Evolutionary conservation across 805 yeast genomes (phyloP).

Genomic region (Metschnikowia drakensbergensis): DNA sequence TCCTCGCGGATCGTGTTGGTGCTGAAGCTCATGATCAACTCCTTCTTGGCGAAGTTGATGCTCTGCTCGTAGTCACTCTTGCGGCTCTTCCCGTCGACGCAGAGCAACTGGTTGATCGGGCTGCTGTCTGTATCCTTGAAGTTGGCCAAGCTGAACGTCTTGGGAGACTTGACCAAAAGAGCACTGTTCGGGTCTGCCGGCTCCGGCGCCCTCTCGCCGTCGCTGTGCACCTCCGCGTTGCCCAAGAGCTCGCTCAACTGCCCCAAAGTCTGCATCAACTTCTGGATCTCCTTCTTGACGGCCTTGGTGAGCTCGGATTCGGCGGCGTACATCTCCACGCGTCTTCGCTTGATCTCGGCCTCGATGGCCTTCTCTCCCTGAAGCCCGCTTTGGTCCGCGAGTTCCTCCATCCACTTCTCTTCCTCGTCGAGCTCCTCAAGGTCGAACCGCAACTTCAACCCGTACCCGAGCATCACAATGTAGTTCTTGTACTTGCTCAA

Average conservation of each 20-base stretch:
- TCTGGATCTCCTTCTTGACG: slow-evolving; percentile 32
- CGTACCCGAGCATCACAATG: slow-evolving; percentile 44
- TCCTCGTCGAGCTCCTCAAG: slow-evolving; percentile 31
- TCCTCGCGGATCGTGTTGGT: slow-evolving; percentile 40
- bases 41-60: slow-evolving; percentile 12
- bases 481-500: slow-evolving; percentile 45
- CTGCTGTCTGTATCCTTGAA: slow-evolving; percentile 32
- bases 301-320: slow-evolving; percentile 32
- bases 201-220: slow-evolving; percentile 4
- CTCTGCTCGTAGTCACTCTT: slow-evolving; percentile 4
- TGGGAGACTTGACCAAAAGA: slow-evolving; percentile 36
- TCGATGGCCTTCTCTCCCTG: slow-evolving; percentile 9
- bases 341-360: slow-evolving; percentile 8
- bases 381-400: neutral
- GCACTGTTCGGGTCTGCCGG: slow-evolving; percentile 17
- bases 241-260: slow-evolving; percentile 15
- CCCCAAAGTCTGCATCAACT: slow-evolving; percentile 17
- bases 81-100: slow-evolving; percentile 13
- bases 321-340: slow-evolving; percentile 9
- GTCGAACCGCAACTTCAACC: slow-evolving; percentile 44
- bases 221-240: neutral
- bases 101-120: slow-evolving; percentile 34
- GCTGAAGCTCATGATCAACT: slow-evolving; percentile 28
- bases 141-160: slow-evolving; percentile 36
- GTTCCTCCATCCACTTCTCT: slow-evolving; percentile 8